Evolutionary conservation across 805 yeast species (phyloP).

Genomic region (Yueomyces sp.): DNA sequence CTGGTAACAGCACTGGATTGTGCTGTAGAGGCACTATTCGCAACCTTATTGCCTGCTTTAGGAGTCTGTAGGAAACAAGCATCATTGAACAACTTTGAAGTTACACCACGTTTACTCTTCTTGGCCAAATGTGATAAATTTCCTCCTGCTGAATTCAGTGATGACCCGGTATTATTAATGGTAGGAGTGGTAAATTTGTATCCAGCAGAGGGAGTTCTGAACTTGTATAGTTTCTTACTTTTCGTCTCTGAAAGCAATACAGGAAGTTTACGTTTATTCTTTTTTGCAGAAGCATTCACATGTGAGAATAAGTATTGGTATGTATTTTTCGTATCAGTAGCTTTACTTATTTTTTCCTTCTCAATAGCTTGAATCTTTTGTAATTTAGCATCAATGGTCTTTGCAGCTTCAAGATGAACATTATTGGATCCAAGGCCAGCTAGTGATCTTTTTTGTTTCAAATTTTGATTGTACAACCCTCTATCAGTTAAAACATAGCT

Average conservation of each 20-base stretch:
- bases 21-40: too few species aligned
- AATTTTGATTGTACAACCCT: slow-evolving; percentile 18
- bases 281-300: slow-evolving; percentile 18
- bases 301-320: slow-evolving; percentile 20
- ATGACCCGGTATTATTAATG: slow-evolving; percentile 1
- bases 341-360: slow-evolving; percentile 5
- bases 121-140: slow-evolving; percentile 19
- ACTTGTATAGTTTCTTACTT: slow-evolving; percentile 5
- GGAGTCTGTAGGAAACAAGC: too few species aligned
- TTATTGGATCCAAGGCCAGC: slow-evolving; percentile 5
- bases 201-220: slow-evolving; percentile 16
- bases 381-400: slow-evolving; percentile 18
- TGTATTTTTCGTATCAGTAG: slow-evolving; percentile 11
- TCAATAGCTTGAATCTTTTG: slow-evolving; percentile 16
- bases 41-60: too few species aligned
- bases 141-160: slow-evolving; percentile 4
- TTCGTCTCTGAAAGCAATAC: slow-evolving; percentile 18
- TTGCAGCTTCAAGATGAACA: not conserved
- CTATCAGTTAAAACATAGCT: slow-evolving; percentile 22
- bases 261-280: slow-evolving; percentile 18
- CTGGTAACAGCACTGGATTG: not conserved
- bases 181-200: not conserved
- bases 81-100: too few species aligned
- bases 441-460: slow-evolving; percentile 7
- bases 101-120: slow-evolving; percentile 5